Evolutionary conservation across 768 basidiomycete genomes (phyloP).

Genomic region (Suillus tomentosus): DNA sequence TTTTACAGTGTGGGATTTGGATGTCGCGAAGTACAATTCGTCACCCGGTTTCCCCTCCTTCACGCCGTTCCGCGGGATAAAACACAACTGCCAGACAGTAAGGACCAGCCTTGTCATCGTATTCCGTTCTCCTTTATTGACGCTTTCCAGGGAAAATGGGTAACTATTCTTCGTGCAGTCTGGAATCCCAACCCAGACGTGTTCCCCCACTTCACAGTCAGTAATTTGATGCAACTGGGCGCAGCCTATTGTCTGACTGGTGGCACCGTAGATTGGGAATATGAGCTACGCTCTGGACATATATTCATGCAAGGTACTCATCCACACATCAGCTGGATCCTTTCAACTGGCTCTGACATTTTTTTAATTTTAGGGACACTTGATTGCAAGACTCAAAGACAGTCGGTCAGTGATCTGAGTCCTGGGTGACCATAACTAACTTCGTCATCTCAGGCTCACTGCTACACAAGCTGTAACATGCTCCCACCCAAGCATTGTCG

Average conservation of each 20-base stretch:
- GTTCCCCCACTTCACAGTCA: constrained; percentile 82
- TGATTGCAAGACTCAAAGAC: constrained; percentile 65
- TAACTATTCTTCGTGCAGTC: constrained; percentile 74
- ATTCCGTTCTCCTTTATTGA: constrained; percentile 1
- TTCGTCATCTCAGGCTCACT: constrained; percentile 52
- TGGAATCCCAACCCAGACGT: constrained; percentile 80
- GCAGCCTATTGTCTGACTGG: neutral
- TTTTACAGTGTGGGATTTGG: constrained; percentile 73
- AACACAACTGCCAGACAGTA: constrained; percentile 83
- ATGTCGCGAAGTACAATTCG: constrained; percentile 49
- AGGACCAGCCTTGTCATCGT: constrained; percentile 18
- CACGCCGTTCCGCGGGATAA: constrained; percentile 61
- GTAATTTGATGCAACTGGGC: constrained; percentile 21
- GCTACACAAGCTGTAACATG: constrained; percentile 92
- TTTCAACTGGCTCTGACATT: neutral
- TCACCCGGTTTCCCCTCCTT: constrained; percentile 57
- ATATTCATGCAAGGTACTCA: constrained; percentile 64
- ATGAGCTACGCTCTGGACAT: constrained; percentile 81
- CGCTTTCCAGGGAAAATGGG: constrained; percentile 69
- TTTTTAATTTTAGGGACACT: constrained; percentile 57
- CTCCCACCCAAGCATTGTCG: constrained; percentile 75
- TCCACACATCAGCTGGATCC: neutral
- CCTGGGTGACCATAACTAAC: neutral
- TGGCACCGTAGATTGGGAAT: constrained; percentile 58
- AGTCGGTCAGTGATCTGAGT: constrained; percentile 43